These are phyloP conservation scores for Yamagishiella unicocca DNA, from an alignment of 139 green algal genomes.

Conservation along the genomic window DNA sequence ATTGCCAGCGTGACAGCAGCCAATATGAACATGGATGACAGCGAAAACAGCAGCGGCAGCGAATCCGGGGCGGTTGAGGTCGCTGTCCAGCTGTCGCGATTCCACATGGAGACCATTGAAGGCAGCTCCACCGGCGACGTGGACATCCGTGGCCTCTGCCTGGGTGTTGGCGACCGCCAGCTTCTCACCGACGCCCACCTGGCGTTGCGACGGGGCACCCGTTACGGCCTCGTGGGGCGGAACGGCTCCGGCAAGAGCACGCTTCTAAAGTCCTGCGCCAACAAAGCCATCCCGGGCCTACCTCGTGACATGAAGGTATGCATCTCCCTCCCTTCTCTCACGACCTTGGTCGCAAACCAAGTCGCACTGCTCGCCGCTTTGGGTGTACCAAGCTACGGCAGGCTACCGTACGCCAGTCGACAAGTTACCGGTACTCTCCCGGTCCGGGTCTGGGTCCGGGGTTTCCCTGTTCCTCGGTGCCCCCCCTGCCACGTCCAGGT, in stretches of 20 bases:
- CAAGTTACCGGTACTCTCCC: no score
- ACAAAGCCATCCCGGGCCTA: not conserved
- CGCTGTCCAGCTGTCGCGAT: conserved; percentile 34
- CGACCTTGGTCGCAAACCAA: no score
- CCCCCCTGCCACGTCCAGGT: not conserved
- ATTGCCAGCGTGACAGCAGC: no score
- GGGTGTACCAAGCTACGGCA: no score
- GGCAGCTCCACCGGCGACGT: conserved; percentile 23
- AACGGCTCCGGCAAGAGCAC: conserved; percentile 42
- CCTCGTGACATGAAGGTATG: conserved; percentile 26
- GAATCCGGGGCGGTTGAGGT: conserved; percentile 54
- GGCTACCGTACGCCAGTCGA: no score
- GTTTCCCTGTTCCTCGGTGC: not conserved
- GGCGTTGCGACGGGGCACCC: not conserved
- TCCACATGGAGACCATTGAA: conserved; percentile 38
- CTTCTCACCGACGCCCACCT: conserved; percentile 25
- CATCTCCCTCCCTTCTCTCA: no score
- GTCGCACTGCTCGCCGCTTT: no score
- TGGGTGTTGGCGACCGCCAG: not conserved
- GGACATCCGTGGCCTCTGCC: conserved; percentile 6
- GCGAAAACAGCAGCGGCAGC: not conserved
- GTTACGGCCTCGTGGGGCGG: conserved; percentile 27
- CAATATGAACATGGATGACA: not conserved
- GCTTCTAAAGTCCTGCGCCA: conserved; percentile 11
- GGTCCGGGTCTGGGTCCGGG: no score